phyloP scores from a whole-genome alignment of 2,329 filamentous ascomycete genomes.

The Drechslerella dactyloides region DNA sequence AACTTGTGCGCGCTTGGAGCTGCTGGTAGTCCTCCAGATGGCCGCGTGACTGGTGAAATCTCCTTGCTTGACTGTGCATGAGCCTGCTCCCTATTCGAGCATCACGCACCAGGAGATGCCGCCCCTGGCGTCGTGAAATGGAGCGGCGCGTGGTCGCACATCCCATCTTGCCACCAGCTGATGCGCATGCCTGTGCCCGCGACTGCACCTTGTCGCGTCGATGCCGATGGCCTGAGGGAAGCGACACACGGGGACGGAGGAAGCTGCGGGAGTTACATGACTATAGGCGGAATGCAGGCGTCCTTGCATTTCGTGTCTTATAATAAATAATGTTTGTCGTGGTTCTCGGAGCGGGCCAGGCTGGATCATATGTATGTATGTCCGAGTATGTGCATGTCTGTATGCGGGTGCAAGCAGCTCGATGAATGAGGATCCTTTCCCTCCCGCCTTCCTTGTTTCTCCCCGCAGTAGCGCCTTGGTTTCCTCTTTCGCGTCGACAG shows the following conservation, averaged over 20 bases:
- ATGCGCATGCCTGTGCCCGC: too few species aligned
- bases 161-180: neutral
- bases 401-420: neutral
- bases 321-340: too few species aligned
- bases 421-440: neutral
- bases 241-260: neutral
- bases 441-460: slow-evolving; percentile 4
- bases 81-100: slow-evolving; percentile 19
- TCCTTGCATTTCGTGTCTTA: neutral
- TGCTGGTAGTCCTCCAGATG: neutral
- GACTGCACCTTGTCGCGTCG: neutral
- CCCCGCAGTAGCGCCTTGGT: slow-evolving; percentile 1
- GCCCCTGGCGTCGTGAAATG: slow-evolving; percentile 22
- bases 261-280: neutral
- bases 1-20: slow-evolving; percentile 31
- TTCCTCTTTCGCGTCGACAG: slow-evolving; percentile 3
- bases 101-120: slow-evolving; percentile 25
- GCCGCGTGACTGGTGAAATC: slow-evolving; percentile 24
- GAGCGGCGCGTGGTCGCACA: slow-evolving; percentile 22
- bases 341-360: neutral
- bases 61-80: slow-evolving; percentile 32
- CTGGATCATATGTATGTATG: too few species aligned
- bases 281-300: neutral
- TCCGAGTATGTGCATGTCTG: neutral
- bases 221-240: neutral